Percentiles rank a stretch among this genome's conserved stretches.
These are phyloP conservation scores for Escovopsis sp. DNA, from an alignment of 2,329 filamentous ascomycete species.

Conservation along the genomic window DNA sequence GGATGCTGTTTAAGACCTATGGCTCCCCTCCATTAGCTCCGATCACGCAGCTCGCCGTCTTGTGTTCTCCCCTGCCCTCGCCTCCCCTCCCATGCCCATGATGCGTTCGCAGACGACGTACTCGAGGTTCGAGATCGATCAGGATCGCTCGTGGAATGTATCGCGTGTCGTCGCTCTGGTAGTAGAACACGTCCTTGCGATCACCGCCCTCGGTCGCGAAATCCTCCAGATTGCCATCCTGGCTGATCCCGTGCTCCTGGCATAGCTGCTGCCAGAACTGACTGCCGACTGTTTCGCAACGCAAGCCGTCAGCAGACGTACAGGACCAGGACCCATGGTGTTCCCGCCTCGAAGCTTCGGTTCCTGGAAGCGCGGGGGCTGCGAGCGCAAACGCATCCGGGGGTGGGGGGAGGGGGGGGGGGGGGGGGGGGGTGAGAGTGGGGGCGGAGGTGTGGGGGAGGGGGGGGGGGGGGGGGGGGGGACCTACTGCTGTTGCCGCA, in stretches of 20 bases:
- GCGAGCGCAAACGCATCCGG: no score
- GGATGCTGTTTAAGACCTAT: slow-evolving; percentile 76
- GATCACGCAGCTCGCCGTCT: no score
- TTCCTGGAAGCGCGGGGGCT: no score
- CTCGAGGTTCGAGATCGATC: slow-evolving; percentile 85
- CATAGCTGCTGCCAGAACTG: slow-evolving; percentile 99
- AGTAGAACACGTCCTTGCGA: slow-evolving; percentile 98
- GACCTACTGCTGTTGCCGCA: slow-evolving; percentile 96
- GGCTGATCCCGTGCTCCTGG: slow-evolving; percentile 93
- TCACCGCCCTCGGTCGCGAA: slow-evolving; percentile 96
- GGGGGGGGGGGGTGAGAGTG: no score
- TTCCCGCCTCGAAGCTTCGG: no score
- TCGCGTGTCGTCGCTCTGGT: slow-evolving; percentile 95
- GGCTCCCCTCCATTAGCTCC: no score
- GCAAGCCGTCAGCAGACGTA: slow-evolving; percentile 5
- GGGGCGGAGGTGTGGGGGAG: no score
- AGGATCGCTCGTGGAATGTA: slow-evolving; percentile 95
- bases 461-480: slow-evolving; percentile 6
- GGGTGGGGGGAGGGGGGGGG: no score
- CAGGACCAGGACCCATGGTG: no score
- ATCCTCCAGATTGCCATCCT: slow-evolving; percentile 92
- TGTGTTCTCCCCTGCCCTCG: no score
- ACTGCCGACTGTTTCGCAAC: slow-evolving; percentile 65
- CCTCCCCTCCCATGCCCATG: background rate
- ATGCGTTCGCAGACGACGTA: slow-evolving; percentile 19